These are phyloP conservation scores for Cornus kousa DNA, from an alignment of 148 eudicot genomes.

Conservation along the genomic window DNA sequence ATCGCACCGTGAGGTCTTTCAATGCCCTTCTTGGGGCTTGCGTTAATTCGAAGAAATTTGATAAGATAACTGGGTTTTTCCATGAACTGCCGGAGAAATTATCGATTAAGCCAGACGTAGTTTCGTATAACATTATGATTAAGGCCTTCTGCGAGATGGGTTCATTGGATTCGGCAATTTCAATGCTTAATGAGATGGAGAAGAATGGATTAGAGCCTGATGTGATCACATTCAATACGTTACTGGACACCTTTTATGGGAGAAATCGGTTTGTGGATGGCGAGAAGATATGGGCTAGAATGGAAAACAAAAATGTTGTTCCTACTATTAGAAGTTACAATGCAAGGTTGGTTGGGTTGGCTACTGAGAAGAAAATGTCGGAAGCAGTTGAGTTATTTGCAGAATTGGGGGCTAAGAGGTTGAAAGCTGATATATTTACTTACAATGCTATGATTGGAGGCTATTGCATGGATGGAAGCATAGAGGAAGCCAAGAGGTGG, in stretches of 20 bases:
- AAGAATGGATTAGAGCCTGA: constrained; percentile 34
- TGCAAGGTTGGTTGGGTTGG: constrained; percentile 40
- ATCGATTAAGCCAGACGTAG: constrained; percentile 35
- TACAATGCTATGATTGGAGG: constrained; percentile 47
- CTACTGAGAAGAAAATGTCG: constrained; percentile 27
- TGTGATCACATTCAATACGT: constrained; percentile 39
- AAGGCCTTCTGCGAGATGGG: constrained; percentile 47
- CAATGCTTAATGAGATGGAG: constrained; percentile 48
- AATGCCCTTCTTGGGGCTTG: constrained; percentile 70
- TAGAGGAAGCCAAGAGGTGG: constrained; percentile 53
- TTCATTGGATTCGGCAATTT: constrained; percentile 28
- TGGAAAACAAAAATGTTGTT: constrained; percentile 29
- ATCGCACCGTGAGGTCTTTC: constrained; percentile 43
- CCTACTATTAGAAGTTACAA: constrained; percentile 44
- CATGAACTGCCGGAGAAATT: constrained; percentile 36
- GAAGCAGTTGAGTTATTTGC: constrained; percentile 40
- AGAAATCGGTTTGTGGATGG: constrained; percentile 32
- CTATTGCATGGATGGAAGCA: constrained; percentile 29
- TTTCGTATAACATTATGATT: constrained; percentile 46
- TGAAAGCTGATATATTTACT: constrained; percentile 27
- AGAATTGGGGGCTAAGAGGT: constrained; percentile 27
- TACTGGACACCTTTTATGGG: constrained; percentile 34
- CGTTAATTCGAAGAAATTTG: constrained; percentile 42
- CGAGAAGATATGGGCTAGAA: constrained; percentile 44
- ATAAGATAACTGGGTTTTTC: constrained; percentile 36